Percentiles rank a stretch among this genome's conserved stretches.
These are phyloP conservation scores for Daldinia bambusicola DNA, from an alignment of 495 filamentous ascomycete species.

Conservation along the genomic window DNA sequence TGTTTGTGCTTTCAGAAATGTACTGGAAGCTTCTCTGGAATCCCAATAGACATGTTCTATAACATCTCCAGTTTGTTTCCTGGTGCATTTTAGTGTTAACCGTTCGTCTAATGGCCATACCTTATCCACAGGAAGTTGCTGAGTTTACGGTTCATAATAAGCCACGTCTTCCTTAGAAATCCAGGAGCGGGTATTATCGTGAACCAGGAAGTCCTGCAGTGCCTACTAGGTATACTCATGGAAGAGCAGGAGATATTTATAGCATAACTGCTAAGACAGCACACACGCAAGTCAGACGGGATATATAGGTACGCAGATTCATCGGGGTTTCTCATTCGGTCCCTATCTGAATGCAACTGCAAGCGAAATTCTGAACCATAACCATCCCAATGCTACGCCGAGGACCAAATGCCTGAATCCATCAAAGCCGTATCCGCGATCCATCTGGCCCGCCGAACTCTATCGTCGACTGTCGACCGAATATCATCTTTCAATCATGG, in stretches of 20 bases:
- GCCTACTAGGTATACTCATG: not conserved
- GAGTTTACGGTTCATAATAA: not conserved
- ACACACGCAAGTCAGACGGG: not conserved
- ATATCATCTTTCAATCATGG: slow-evolving; percentile 44
- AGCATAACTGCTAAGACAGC: not conserved
- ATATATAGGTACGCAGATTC: slow-evolving; percentile 30
- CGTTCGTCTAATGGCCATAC: too few species aligned
- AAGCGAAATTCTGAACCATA: slow-evolving; percentile 47
- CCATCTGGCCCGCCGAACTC: slow-evolving; percentile 44
- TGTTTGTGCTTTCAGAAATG: not conserved
- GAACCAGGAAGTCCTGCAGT: not conserved
- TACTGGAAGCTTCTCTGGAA: not conserved
- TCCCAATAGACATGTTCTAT: too few species aligned
- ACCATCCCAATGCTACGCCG: slow-evolving; percentile 51
- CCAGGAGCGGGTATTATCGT: not conserved
- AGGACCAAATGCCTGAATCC: slow-evolving; percentile 50
- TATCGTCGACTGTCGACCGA: slow-evolving; percentile 41
- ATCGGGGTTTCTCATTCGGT: slow-evolving; percentile 46
- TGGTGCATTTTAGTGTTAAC: not conserved
- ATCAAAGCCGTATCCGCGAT: slow-evolving; percentile 45
- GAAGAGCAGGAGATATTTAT: not conserved
- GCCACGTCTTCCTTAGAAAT: not conserved
- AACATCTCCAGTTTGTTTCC: not conserved
- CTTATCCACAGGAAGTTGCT: not conserved
- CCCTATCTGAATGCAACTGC: slow-evolving; percentile 51